phyloP scores from a whole-genome alignment of 257 asterid species.

The Solanum raphanifolium region DNA sequence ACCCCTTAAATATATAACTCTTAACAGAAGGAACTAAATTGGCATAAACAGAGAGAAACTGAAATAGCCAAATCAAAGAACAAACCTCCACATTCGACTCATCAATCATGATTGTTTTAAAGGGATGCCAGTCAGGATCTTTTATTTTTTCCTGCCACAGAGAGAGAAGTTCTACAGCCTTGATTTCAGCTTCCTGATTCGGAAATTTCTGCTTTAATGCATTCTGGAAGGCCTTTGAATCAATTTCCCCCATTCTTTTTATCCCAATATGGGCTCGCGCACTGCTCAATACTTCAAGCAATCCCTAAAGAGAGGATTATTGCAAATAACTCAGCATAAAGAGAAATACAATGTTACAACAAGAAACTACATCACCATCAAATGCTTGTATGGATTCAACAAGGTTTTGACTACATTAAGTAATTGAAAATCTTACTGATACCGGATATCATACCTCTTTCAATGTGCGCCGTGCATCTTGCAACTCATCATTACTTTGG shows the following conservation, averaged over 20 bases:
- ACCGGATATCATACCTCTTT: conserved; percentile 1
- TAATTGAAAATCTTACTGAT: neutral
- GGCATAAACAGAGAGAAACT: neutral
- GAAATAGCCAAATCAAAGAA: neutral
- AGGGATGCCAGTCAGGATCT: conserved; percentile 62
- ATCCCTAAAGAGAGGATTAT: conserved; percentile 27
- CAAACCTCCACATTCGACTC: conserved; percentile 35
- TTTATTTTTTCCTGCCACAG: conserved; percentile 59
- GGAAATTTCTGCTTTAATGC: conserved; percentile 44
- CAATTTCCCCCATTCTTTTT: conserved; percentile 80
- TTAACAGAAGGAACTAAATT: neutral
- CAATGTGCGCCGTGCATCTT: conserved; percentile 21
- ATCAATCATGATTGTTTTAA: conserved; percentile 23
- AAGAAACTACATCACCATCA: neutral
- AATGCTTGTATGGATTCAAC: neutral
- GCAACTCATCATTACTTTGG: conserved; percentile 27
- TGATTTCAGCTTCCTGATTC: conserved; percentile 40
- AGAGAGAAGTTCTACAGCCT: conserved; percentile 47
- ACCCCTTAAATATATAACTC: neutral
- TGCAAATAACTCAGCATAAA: neutral
- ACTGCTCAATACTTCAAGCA: conserved; percentile 33
- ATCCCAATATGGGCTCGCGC: conserved; percentile 48
- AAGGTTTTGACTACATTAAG: neutral
- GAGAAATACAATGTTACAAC: neutral
- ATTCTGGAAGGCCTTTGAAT: conserved; percentile 39